Evolutionary conservation across 192 early-diverging fungal genomes (phyloP), one percentile per base, ranked within the genome.

Genomic region (Obelidium mucronatum): DNA sequence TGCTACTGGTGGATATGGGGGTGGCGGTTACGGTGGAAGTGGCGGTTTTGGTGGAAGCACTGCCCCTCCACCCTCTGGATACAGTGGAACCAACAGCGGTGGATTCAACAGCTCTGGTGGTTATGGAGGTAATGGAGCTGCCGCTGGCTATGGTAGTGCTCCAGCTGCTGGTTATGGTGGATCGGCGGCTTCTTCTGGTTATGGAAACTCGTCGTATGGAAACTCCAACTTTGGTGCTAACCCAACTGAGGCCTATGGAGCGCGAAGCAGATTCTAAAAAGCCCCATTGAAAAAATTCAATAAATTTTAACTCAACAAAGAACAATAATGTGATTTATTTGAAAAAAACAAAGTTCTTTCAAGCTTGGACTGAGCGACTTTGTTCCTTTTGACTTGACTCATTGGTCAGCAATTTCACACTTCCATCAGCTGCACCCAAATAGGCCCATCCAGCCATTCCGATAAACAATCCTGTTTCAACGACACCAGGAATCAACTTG

Each of bases 381-480:
- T 67, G 66, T n/a, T 67, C 39, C n/a, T 65, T 35, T 30, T 67
- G 66, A 44, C 44, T 67, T 1, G 19, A 22, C 40, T 28, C 66
- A 44, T 67, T 67, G 2, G 66, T 36, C 48, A 67, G 33, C 11
- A 15, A 11, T 30, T 51, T 42, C 58, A 74, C 72, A 35, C 31
- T 58, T 58, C 72, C 94, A 72, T 98, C 92, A 54, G 88, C 84
- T 37, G 85, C 81, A 13, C 95, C 96, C 86, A 98, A 94, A 83
- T 95, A 96, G 0, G 92, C 95, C 75, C 87, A 81, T 17, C 86
- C 76, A 22, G 94, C 94, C 91, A 98, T 94, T 19, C 85, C 82
- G 81, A 92, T 92, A 78, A 98, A 98, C 61, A 98, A 83, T 2
- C 95, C 96, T 31, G 96, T 95, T 77, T 98, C 96, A 5, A 97